Base-by-base conservation (phyloP, 768 basidiomycete species). In the Lentinula sp. region DNA sequence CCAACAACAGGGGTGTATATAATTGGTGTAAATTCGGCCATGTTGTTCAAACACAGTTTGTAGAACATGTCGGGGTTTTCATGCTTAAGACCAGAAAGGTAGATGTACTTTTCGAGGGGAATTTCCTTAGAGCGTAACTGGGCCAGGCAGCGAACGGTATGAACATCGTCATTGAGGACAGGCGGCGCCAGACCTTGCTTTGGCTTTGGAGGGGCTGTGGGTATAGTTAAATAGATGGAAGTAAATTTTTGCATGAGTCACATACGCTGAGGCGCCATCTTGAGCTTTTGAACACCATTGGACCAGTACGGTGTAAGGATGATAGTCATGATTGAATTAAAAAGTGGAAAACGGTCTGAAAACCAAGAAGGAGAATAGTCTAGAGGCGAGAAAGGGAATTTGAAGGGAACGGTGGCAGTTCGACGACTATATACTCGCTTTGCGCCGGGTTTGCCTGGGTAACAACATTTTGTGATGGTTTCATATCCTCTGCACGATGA, bases 1-100 rank as follows among this genome's bases (percentile, higher is more conserved):
- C 94, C 94, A 33, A 96, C 93, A 13, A 91, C 93, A 0, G 94
- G 94, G 0, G 94, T 96, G 71, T 95, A 96, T 59, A 96, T 92
- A 46, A 95, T 80, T 13, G 94, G 93, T 67, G 80, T 78, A 77
- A 83, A 76, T 66, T 83, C 90, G 33, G 83, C 66, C 83, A 93
- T 85, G 70, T 93, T 79, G 48, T 79, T 77, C 48, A 89, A 72
- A 71, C 90, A 87, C 13, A 94, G 78, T 51, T 79, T 81, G 75
- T 92, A 96, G 75, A 95, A 97, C 71, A 89, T 82, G 50, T 79
- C 71, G 13, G 83, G 82, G 69, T 95, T 87, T 54, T 86, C 77
- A 64, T 85, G 76, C 70, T 93, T 89, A 61, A 95, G 79, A 60
- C 83, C 81, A 8, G 85, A 83, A 33, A 96, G 83, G 70, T 87